Evolutionary conservation across 164 flowering plant species (phyloP).

Genomic region (Houttuynia cordata): DNA sequence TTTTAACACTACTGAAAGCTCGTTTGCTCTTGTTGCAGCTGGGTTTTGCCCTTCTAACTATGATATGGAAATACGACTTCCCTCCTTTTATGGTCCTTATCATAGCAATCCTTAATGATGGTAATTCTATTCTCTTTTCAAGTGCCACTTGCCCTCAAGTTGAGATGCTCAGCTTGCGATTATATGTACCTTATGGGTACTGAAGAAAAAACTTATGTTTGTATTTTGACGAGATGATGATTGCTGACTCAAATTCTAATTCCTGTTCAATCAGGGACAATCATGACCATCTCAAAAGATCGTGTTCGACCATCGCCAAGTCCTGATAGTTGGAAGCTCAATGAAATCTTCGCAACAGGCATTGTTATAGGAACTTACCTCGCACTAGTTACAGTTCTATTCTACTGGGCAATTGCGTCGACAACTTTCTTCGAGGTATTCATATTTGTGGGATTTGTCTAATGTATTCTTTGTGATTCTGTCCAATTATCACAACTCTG

Average conservation of each 20-base stretch:
- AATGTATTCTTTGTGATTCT: no score
- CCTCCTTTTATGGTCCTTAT: slow-evolving; percentile 94
- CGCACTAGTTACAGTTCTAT: slow-evolving; percentile 69
- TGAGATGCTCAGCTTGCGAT: no score
- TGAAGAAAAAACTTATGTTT: no score
- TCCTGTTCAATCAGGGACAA: slow-evolving; percentile 42
- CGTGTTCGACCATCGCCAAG: slow-evolving; percentile 79
- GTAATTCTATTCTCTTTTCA: slow-evolving; percentile 22
- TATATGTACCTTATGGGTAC: no score
- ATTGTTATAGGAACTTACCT: slow-evolving; percentile 78
- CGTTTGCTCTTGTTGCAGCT: slow-evolving; percentile 35
- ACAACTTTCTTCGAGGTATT: slow-evolving; percentile 78
- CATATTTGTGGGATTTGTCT: not conserved
- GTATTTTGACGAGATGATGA: no score
- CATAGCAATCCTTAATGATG: slow-evolving; percentile 80
- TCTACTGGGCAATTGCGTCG: slow-evolving; percentile 46
- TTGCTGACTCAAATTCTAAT: no score
- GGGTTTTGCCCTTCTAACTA: slow-evolving; percentile 66
- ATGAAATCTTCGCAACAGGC: slow-evolving; percentile 82
- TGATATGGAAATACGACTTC: slow-evolving; percentile 88
- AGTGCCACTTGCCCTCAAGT: no score
- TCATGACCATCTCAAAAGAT: slow-evolving; percentile 81
- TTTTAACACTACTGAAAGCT: not conserved
- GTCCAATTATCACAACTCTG: no score
- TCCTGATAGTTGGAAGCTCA: slow-evolving; percentile 86